Base-by-base conservation (phyloP, 306 rosid genomes). In the Glycine latifolia region DNA sequence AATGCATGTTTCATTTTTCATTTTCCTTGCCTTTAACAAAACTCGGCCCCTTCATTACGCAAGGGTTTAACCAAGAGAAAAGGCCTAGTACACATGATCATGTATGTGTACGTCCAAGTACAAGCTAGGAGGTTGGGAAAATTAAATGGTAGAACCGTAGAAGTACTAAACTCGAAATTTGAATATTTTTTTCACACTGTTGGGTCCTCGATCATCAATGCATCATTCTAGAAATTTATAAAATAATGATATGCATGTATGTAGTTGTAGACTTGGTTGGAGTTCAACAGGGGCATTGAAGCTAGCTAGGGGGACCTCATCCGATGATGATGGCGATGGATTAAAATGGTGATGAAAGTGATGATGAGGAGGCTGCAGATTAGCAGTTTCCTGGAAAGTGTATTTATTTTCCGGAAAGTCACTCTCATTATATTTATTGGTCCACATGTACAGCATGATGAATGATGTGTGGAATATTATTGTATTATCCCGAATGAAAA, bases 381-480 rank as follows among this genome's bases (percentile, higher is more conserved):
- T 44, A 84, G 89, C 77, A 68, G 86, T 84, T 92, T 91, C 97
- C 87, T 39, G 91, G 91, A 94, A 91, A 90, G 92, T 84, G 83
- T 60, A 80, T 75, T 60, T 69, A 81, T 85, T 88, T 86, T 70
- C 84, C 85, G 85, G 87, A 87, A 91, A 89, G 92, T 88, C 89
- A 39, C 77, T 8, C 77, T 87, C 90, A 86, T 80, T 31, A 90
- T 74, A 80, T 86, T 87, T 46, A 77, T 85, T 73, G 94, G 92
- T 89, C 92, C 91, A 91, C 87, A 26, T 26, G 31, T 26, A 26
- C 31, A 58, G 37, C 75, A 80, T 70, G 53, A 86, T 80, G 87
- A 89, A 73, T 82, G 85, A 93, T 84, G 58, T 70, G 76, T 81
- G 84, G 88, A 91, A 83, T 82, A 56, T 44, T 14, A 8, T 26